phyloP scores from a whole-genome alignment of 345 rosid species.

The Draba incana region DNA sequence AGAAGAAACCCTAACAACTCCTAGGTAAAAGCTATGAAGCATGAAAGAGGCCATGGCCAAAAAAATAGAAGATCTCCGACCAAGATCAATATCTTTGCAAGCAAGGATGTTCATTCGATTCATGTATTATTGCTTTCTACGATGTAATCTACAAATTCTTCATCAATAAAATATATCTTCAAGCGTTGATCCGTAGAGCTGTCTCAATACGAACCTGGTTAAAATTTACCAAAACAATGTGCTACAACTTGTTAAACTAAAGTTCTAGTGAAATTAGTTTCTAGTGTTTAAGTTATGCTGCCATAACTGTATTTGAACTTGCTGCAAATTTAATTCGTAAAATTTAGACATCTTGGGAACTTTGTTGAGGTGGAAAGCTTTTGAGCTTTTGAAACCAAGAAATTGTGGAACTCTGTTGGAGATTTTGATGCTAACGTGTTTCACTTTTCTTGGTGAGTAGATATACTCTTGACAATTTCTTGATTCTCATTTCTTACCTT shows the following conservation, averaged over 20 bases:
- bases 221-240: no score
- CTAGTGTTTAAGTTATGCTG: constrained; percentile 5
- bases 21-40: no score
- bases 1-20: no score
- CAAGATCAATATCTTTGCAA: no score
- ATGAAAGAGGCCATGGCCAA: no score
- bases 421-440: constrained; percentile 26
- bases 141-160: no score
- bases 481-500: constrained; percentile 17
- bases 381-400: constrained; percentile 15
- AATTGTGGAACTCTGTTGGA: constrained; percentile 19
- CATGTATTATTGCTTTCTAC: no score
- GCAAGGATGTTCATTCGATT: no score
- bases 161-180: no score
- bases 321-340: constrained; percentile 11
- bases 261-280: constrained; percentile 4
- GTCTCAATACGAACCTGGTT: no score
- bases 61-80: no score
- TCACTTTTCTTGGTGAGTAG: constrained; percentile 33
- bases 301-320: constrained; percentile 23
- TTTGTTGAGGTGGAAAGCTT: constrained; percentile 7
- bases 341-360: constrained; percentile 23
- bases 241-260: constrained; percentile 5
- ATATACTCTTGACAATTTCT: constrained; percentile 13
- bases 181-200: no score